Evolutionary conservation across 2,329 filamentous ascomycete genomes (phyloP), one percentile per base, ranked within the genome.

Genomic region (Botryotinia convoluta): DNA sequence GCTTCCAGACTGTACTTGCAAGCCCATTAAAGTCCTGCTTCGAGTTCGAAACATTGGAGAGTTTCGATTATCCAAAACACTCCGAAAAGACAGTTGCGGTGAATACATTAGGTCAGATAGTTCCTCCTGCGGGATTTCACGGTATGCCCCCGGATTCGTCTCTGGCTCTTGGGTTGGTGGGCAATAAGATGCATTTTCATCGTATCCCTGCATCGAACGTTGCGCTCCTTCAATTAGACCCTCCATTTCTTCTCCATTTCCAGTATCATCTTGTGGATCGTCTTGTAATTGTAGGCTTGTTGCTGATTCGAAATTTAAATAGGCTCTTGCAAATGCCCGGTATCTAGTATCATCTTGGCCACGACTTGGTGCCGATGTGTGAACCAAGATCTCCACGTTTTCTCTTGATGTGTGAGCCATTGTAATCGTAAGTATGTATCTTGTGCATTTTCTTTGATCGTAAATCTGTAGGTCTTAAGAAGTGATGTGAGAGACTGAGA

Each of bases 381-480:
- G 80, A 57, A 81, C 77, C 65, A 81, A 75, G 64, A 81, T 80
- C 73, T 81, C 79, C 68, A 81, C 75, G 60, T 79, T 71, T 75
- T 65, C 68, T 74, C 67, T 76, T 75, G 69, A 69, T 74, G 72
- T 74, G 45, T 65, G 70, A 72, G 74, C 69, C 77, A 79, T 79
- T 65, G 45, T 48, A 68, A 26, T 37, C 22, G 65, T 16, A 69
- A 42, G 16, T 57, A 32, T 59, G n/a, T 57, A 57, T 32, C 10
- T 32, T 69, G 48, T 32, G 39, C 65, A 57, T 68, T 54, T 32
- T 69, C 18, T 57, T 51, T 42, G 35, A 29, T 35, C 22, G 16
- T 22, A 35, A 57, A 9, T 3, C 20, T 29, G 26, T 39, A 54
- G n/a, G 51, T 51, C 16, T 18, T 44, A 32, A 32, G 35, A 37